Percentiles rank a stretch among this genome's conserved stretches.
Evolutionary conservation across 805 yeast genomes (phyloP).

Genomic region (Metschnikowia chrysomelidarum): DNA sequence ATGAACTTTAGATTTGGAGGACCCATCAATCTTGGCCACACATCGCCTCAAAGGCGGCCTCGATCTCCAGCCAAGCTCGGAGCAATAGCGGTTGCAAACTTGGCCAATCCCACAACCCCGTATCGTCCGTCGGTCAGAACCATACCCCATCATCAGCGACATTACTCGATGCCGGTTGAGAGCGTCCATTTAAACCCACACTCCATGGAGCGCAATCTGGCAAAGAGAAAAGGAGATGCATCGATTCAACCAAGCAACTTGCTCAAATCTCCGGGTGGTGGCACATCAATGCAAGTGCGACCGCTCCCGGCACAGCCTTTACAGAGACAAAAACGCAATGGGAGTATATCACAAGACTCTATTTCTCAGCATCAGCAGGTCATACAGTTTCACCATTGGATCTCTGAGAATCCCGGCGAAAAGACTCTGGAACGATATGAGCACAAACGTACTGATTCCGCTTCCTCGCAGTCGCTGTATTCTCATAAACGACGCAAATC

Average conservation of each 20-base stretch:
- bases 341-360: conserved; percentile 39
- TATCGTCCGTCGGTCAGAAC: conserved; percentile 25
- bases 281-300: conserved; percentile 39
- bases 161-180: conserved; percentile 43
- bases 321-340: conserved; percentile 29
- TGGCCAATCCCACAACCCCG: conserved; percentile 37
- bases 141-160: conserved; percentile 35
- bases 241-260: conserved; percentile 2
- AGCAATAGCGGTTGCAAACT: conserved; percentile 63
- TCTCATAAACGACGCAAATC: conserved; percentile 39
- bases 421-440: conserved; percentile 7
- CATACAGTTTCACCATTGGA: conserved; percentile 59
- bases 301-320: conserved; percentile 43
- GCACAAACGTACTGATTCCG: conserved; percentile 5
- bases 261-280: conserved; percentile 22
- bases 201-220: too few species aligned
- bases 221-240: too few species aligned
- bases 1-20: conserved; percentile 37
- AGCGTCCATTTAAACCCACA: conserved; percentile 1
- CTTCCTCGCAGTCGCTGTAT: conserved; percentile 11
- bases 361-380: conserved; percentile 50
- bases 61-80: conserved; percentile 71
- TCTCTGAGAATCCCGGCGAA: conserved; percentile 37
- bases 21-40: conserved; percentile 15
- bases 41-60: conserved; percentile 35